A percentile compares a stretch with the other conserved stretches of the same genome.
Conservation (phyloP, 1,284 basidiomycete species). For the Apiotrichum brassicae region DNA sequence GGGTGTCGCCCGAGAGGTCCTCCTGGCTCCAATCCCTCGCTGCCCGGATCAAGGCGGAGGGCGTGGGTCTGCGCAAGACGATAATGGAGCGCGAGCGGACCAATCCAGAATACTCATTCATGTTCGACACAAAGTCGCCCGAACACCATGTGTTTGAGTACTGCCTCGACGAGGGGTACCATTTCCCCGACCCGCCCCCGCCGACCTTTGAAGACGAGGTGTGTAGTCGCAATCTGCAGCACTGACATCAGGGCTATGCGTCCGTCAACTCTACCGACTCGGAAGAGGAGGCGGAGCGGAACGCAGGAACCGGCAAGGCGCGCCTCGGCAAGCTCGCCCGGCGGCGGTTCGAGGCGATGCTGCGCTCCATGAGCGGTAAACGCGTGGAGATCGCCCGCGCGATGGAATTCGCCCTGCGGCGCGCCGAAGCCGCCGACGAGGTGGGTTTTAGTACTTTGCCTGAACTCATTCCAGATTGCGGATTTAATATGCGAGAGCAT, state of each 20-base stretch:
- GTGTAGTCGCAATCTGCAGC: slow-evolving; percentile 20
- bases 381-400: slow-evolving; percentile 85
- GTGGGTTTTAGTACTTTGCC: slow-evolving; percentile 47
- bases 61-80: slow-evolving; percentile 65
- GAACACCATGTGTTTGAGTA: slow-evolving; percentile 69
- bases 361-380: slow-evolving; percentile 75
- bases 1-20: slow-evolving; percentile 68
- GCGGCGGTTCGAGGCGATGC: slow-evolving; percentile 78
- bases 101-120: slow-evolving; percentile 76
- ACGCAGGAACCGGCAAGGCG: slow-evolving; percentile 65
- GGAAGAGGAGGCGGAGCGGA: slow-evolving; percentile 78
- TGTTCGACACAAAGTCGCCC: slow-evolving; percentile 52
- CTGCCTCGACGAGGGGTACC: slow-evolving; percentile 60
- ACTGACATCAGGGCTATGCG: slow-evolving; percentile 64
- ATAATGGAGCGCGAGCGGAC: slow-evolving; percentile 68
- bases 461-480: slow-evolving; percentile 55
- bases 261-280: slow-evolving; percentile 92
- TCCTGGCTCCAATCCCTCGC: slow-evolving; percentile 79
- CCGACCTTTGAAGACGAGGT: slow-evolving; percentile 82
- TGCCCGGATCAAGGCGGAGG: slow-evolving; percentile 73
- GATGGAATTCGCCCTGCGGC: slow-evolving; percentile 92
- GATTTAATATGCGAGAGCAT: slow-evolving; percentile 80
- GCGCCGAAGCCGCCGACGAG: slow-evolving; percentile 87
- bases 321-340: slow-evolving; percentile 69
- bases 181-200: slow-evolving; percentile 49